phyloP scores from a whole-genome alignment of 768 basidiomycete species.

The Suillus discolor region DNA sequence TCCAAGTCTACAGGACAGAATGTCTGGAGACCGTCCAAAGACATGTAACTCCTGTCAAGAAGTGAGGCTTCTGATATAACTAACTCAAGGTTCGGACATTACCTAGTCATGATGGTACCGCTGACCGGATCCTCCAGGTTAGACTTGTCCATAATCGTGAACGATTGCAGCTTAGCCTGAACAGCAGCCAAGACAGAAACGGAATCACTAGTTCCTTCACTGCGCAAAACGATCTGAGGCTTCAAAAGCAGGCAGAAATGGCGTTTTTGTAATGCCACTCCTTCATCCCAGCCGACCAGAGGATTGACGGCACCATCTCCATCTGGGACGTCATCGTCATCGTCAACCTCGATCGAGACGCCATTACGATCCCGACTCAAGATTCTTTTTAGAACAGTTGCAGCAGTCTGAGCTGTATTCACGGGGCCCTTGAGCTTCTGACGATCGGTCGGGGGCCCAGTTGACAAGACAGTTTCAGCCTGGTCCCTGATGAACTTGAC shows the following conservation, averaged over 20 bases:
- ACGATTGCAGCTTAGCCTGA: slow-evolving; percentile 77
- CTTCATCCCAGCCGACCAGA: slow-evolving; percentile 71
- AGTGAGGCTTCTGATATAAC: slow-evolving; percentile 2
- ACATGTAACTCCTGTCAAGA: slow-evolving; percentile 67
- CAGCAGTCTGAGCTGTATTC: slow-evolving; percentile 65
- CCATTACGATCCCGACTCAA: slow-evolving; percentile 55
- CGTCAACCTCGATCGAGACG: slow-evolving; percentile 42
- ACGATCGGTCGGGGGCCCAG: slow-evolving; percentile 17
- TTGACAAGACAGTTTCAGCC: slow-evolving; percentile 46
- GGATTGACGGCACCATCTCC: slow-evolving; percentile 51
- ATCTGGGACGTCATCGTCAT: slow-evolving; percentile 31
- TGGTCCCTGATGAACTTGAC: slow-evolving; percentile 89
- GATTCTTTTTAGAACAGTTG: slow-evolving; percentile 65
- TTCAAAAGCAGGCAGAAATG: slow-evolving; percentile 88
- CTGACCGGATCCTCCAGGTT: slow-evolving; percentile 83
- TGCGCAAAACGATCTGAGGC: slow-evolving; percentile 84
- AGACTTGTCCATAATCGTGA: slow-evolving; percentile 77
- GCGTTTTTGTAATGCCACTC: slow-evolving; percentile 66
- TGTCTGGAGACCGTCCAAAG: slow-evolving; percentile 80
- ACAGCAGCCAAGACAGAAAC: slow-evolving; percentile 77
- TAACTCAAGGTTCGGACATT: slow-evolving; percentile 17
- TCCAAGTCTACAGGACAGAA: slow-evolving; percentile 68
- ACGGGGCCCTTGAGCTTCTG: slow-evolving; percentile 33
- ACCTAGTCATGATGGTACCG: slow-evolving; percentile 87
- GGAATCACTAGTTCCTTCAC: slow-evolving; percentile 42